Conservation (phyloP, 495 filamentous ascomycete species). For the Xylaria castorea region DNA sequence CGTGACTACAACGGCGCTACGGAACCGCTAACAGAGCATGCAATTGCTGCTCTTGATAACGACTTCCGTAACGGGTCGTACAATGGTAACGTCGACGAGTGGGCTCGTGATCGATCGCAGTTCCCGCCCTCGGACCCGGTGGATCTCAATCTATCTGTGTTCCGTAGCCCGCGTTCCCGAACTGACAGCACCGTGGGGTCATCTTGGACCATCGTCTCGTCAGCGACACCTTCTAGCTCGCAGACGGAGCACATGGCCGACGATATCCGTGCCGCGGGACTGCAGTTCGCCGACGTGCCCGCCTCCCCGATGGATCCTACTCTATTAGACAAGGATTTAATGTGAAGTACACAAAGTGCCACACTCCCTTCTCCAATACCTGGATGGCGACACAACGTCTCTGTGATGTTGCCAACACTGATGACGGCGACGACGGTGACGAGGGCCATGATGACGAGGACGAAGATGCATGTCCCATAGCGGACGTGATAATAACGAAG, state of each 20-base stretch:
- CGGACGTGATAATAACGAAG: conserved; percentile 7
- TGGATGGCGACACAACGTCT: background rate
- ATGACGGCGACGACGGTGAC: background rate
- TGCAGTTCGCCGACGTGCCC: conserved; percentile 27
- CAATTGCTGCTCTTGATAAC: conserved; percentile 29
- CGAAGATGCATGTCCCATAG: background rate
- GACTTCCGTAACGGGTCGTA: conserved; percentile 8
- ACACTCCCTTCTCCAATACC: background rate
- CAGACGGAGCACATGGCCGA: conserved; percentile 8
- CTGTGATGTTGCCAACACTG: background rate
- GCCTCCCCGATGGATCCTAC: conserved; percentile 8
- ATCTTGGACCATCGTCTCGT: conserved; percentile 23
- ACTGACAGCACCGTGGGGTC: conserved; percentile 22
- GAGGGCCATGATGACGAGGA: conserved; percentile 8
- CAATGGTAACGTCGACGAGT: conserved; percentile 26
- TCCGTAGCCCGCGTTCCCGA: conserved; percentile 16
- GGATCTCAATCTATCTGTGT: conserved; percentile 21
- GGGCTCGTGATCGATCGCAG: conserved; percentile 24
- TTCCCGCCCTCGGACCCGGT: conserved; percentile 1
- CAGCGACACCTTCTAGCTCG: background rate
- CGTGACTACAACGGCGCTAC: conserved; percentile 16
- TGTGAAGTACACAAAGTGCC: background rate
- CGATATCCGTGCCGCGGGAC: conserved; percentile 24
- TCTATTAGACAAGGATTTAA: conserved; percentile 13
- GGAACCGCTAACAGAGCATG: conserved; percentile 26